Evolutionary conservation across 2,329 filamentous ascomycete species (phyloP).

Genomic region (Aspergillus proliferans): DNA sequence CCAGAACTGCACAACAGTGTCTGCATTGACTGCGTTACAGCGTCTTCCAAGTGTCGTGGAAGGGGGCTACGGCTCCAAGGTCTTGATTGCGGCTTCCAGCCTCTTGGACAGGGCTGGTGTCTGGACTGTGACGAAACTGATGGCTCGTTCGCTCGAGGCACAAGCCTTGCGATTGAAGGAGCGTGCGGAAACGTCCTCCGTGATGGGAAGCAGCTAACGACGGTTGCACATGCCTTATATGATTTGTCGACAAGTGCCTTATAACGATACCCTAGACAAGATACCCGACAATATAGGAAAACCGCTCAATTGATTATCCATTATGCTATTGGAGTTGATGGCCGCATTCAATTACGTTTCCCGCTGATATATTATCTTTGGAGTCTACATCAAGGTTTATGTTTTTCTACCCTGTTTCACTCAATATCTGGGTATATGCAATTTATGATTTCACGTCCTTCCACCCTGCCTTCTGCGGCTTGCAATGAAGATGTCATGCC

Average conservation of each 20-base stretch:
- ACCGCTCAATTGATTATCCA: too few species aligned
- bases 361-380: background rate
- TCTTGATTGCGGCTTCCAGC: constrained; percentile 75
- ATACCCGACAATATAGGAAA: background rate
- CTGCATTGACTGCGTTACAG: constrained; percentile 46
- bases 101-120: constrained; percentile 84
- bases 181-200: constrained; percentile 42
- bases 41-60: constrained; percentile 54
- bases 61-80: constrained; percentile 75
- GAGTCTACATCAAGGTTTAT: background rate
- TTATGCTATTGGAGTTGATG: too few species aligned
- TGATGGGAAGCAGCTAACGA: constrained; percentile 23
- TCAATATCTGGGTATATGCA: background rate
- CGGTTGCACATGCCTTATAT: constrained; percentile 1
- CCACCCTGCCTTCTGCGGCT: background rate
- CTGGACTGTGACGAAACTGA: constrained; percentile 78
- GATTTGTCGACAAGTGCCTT: constrained; percentile 1
- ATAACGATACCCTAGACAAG: constrained; percentile 1
- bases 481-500: background rate
- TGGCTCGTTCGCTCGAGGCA: constrained; percentile 59
- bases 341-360: background rate
- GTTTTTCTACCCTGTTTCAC: background rate
- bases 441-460: constrained; percentile 1
- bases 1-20: constrained; percentile 48
- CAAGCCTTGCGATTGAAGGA: constrained; percentile 60